Conservation (phyloP, 768 basidiomycete species). For the Termitomyces sp. region DNA sequence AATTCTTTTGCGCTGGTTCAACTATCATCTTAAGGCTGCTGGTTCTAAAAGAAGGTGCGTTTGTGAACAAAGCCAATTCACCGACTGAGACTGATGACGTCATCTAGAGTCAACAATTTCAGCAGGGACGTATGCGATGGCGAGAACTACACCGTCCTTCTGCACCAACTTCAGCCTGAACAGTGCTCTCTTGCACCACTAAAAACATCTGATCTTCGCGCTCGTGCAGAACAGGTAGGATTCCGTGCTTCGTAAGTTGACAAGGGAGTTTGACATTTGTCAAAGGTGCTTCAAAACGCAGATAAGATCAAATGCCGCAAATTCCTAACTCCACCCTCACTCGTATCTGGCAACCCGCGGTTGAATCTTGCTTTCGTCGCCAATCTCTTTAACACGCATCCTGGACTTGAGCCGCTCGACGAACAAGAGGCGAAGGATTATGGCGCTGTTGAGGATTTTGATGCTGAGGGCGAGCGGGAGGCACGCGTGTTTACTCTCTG, state of each 20-base stretch:
- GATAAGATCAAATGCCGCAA: conserved; percentile 92
- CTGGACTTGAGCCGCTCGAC: conserved; percentile 90
- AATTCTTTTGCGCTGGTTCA: conserved; percentile 98
- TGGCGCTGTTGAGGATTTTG: conserved; percentile 91
- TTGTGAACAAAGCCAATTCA: neutral
- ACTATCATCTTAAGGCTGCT: conserved; percentile 95
- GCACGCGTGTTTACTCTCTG: conserved; percentile 97
- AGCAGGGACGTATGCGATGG: conserved; percentile 95
- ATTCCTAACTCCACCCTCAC: conserved; percentile 88
- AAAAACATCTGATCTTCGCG: conserved; percentile 75
- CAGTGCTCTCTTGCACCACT: conserved; percentile 89
- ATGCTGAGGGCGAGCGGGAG: conserved; percentile 97
- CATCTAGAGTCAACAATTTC: conserved; percentile 88
- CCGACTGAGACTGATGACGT: conserved; percentile 10
- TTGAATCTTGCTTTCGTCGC: conserved; percentile 98
- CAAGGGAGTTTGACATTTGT: neutral
- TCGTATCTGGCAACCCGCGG: conserved; percentile 92
- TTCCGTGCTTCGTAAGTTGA: neutral
- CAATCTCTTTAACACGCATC: conserved; percentile 97
- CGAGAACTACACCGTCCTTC: conserved; percentile 94
- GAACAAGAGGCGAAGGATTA: conserved; percentile 92
- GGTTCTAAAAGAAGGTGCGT: conserved; percentile 79
- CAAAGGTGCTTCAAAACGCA: conserved; percentile 85
- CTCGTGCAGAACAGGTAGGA: conserved; percentile 77
- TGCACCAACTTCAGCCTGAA: conserved; percentile 94